phyloP scores from a whole-genome alignment of 129 eudicot species.

The Solidago caesia region DNA sequence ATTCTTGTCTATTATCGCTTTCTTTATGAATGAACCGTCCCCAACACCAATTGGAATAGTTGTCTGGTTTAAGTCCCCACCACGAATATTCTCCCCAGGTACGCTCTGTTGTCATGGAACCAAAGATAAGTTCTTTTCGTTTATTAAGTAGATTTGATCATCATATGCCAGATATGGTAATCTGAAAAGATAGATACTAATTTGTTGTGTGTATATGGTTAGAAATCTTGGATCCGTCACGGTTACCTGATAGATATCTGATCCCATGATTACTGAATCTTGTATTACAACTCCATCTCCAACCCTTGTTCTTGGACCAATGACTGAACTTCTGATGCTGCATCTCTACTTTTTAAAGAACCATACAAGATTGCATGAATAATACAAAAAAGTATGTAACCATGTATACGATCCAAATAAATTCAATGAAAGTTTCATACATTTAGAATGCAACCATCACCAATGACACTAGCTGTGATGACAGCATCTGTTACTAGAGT shows the following conservation, averaged over 20 bases:
- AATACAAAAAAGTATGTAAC: conserved; percentile 2
- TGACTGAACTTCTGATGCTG: conserved; percentile 66
- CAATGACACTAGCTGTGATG: conserved; percentile 73
- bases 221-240: neutral
- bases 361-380: conserved; percentile 16
- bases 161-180: neutral
- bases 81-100: conserved; percentile 34
- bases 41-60: conserved; percentile 73
- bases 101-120: conserved; percentile 27
- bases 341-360: conserved; percentile 57
- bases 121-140: neutral
- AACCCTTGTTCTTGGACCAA: conserved; percentile 77
- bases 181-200: too few species aligned
- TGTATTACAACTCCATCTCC: conserved; percentile 73
- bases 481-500: conserved; percentile 64
- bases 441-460: conserved; percentile 86
- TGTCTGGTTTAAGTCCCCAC: conserved; percentile 22
- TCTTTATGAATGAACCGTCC: conserved; percentile 68
- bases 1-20: conserved; percentile 86
- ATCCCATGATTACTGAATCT: conserved; percentile 90
- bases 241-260: conserved; percentile 75
- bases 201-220: neutral
- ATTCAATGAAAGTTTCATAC: conserved; percentile 42
- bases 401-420: neutral
- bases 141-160: conserved; percentile 1